Conservation (phyloP, 306 rosid species). For the Cucumis sativus region Cucumber_9930_V3 NC_026661.2:10092001-10092500, state of each 20-base stretch:
- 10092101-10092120: neutral
- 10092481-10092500: neutral
- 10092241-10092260: conserved; percentile 41
- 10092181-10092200: neutral
- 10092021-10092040: neutral
- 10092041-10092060: neutral
- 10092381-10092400: neutral
- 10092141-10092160: neutral
- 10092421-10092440: neutral
- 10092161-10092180: neutral
- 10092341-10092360: neutral
- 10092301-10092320: conserved; percentile 70
- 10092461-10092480: neutral
- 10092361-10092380: neutral
- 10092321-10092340: conserved; percentile 66
- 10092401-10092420: neutral
- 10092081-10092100: neutral
- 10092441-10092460: neutral
- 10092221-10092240: neutral
- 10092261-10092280: conserved; percentile 99
- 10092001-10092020: neutral
- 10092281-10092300: conserved; percentile 64
- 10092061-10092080: neutral
- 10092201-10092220: neutral
- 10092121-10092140: neutral